Percentiles rank a stretch among this genome's conserved stretches.
Conservation (phyloP, 768 basidiomycete species). For the Tulasnella sp. region DNA sequence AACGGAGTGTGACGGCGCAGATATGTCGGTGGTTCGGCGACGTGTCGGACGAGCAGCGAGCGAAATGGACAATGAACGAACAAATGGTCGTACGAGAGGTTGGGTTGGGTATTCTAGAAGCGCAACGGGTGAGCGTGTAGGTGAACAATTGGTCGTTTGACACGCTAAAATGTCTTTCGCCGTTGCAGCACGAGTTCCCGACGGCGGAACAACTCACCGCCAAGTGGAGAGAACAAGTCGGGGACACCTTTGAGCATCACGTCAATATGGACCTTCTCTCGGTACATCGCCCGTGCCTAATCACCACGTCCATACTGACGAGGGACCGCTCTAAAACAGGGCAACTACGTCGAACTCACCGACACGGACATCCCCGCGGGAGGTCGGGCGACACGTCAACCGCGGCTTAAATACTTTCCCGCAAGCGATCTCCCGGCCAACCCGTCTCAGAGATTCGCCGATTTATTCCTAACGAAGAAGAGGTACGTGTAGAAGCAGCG, state of each 20-base stretch:
- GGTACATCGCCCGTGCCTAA: conserved; percentile 33
- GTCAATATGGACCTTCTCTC: conserved; percentile 57
- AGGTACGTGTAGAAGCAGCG: not conserved
- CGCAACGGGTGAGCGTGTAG: conserved; percentile 29
- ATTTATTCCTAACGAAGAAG: conserved; percentile 72
- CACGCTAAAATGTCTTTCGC: not conserved
- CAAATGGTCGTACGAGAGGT: conserved; percentile 54
- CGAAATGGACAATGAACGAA: conserved; percentile 55
- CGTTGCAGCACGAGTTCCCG: conserved; percentile 45
- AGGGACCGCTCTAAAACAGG: conserved; percentile 34
- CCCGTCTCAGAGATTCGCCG: conserved; percentile 68
- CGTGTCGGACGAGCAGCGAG: conserved; percentile 29
- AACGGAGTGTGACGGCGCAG: conserved; percentile 46
- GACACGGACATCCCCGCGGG: conserved; percentile 29
- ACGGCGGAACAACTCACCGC: conserved; percentile 41
- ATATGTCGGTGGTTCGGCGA: conserved; percentile 77
- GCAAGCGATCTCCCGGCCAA: conserved; percentile 59
- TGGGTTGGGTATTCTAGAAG: conserved; percentile 58
- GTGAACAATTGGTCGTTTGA: not conserved
- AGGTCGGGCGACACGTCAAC: conserved; percentile 19
- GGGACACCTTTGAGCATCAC: conserved; percentile 56
- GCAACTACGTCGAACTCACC: conserved; percentile 50
- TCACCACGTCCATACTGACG: not conserved
- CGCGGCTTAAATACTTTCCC: conserved; percentile 59
- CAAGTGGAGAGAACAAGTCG: conserved; percentile 62